Evolutionary conservation across 257 asterid genomes (phyloP), one percentile per base, ranked within the genome.

Genomic region (Solanum tacnaense): DNA sequence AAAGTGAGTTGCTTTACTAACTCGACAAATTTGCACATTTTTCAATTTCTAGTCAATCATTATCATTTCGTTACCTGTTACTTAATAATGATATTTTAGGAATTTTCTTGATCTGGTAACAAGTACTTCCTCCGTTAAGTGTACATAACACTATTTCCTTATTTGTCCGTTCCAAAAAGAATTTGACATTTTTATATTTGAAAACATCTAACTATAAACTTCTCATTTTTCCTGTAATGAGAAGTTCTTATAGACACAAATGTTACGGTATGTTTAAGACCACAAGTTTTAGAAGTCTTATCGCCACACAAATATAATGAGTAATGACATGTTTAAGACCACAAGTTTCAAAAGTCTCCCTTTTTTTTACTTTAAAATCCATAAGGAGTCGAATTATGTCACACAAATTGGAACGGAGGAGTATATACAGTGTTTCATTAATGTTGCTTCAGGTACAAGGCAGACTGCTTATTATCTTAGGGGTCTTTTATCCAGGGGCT

Each of bases 1-100:
- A 95, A 92, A 92, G 99, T 96, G 91, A 90, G 93, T 89, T 78
- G 86, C 85, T 56, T 56, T 39, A 68, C 83, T 70, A 32, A 58
- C 32, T 67, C 60, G 10, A 75, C 65, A 84, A 68, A 52, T 89
- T 86, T 89, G 49, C 87, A 32, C 31, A 82, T 82, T 49, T 29
- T 49, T 20, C 44, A 49, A 82, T 49, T 82, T 82, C 70, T 31
- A 20, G 86, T 9, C 70, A 49, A 52, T 29, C 21, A 3, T 25
- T 29, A 29, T 82, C 29, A 18, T 46, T 46, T 82, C 20, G 68
- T 46, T 81, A 46, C 39, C 70, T 81, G 41, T 49, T 82, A 81
- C 6, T 52, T 46, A 79, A 79, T 79, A n/a, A 49, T 82, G 86
- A 82, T 49, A 82, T 82, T 38, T 49, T 82, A 49, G 85, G 29